phyloP scores from a whole-genome alignment of 805 yeast species.

The Metschnikowia koreensis region DNA sequence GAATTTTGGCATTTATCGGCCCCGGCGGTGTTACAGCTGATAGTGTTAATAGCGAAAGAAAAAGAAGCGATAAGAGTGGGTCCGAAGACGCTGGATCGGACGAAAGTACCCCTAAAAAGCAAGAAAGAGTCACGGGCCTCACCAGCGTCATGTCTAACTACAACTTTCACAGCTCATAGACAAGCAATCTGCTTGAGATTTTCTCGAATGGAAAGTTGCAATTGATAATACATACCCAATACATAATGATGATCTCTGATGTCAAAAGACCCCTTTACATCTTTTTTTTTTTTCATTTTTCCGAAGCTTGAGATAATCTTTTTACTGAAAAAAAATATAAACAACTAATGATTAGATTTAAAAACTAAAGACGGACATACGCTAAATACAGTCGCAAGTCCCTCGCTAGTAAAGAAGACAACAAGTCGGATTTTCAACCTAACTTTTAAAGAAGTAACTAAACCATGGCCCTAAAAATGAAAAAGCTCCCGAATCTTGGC shows the following conservation, averaged over 20 bases:
- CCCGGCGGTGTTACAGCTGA: slow-evolving; percentile 52
- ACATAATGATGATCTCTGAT: background rate
- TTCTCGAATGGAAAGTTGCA: background rate
- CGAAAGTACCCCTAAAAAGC: slow-evolving; percentile 10
- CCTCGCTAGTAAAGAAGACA: too few relatives aligned
- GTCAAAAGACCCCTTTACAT: background rate
- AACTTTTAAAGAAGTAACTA: too few relatives aligned
- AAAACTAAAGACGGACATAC: too few relatives aligned
- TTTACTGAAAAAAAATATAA: too few relatives aligned
- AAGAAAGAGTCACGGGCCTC: slow-evolving; percentile 30
- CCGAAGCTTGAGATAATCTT: too few relatives aligned
- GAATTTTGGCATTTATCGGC: slow-evolving; percentile 71
- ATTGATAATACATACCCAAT: background rate
- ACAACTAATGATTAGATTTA: too few relatives aligned
- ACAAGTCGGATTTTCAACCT: too few relatives aligned
- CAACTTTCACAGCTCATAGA: slow-evolving; percentile 21
- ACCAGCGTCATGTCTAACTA: slow-evolving; percentile 42
- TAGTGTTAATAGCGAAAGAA: slow-evolving; percentile 25
- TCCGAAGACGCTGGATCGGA: slow-evolving; percentile 8
- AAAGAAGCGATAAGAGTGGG: slow-evolving; percentile 15
- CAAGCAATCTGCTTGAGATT: background rate
- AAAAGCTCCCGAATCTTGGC: slow-evolving; percentile 8
- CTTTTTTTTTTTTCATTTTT: too few relatives aligned
- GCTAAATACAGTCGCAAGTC: too few relatives aligned
- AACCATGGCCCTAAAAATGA: background rate